Conservation (phyloP, 1,284 basidiomycete species). For the Heliocybe sulcata region DNA sequence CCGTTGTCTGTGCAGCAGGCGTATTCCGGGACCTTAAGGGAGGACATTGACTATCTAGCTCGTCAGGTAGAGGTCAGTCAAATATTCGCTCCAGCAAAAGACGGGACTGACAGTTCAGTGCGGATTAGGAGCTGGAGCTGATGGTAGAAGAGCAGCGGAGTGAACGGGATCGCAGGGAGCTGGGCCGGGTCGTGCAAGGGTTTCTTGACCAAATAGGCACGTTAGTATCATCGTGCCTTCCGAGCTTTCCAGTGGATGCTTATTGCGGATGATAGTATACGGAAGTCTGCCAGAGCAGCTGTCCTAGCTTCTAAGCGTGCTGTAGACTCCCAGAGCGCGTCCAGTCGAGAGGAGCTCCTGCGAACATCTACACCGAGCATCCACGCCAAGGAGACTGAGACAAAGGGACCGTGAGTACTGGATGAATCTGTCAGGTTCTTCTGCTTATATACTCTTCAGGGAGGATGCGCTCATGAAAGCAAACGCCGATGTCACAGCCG, state of each 20-base stretch:
- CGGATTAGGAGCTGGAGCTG: conserved; percentile 58
- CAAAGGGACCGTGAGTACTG: conserved; percentile 48
- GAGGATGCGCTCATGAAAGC: conserved; percentile 86
- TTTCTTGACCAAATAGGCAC: conserved; percentile 36
- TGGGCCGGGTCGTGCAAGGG: conserved; percentile 43
- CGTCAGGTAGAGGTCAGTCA: conserved; percentile 62
- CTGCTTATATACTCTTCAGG: conserved; percentile 25
- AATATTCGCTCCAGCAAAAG: too few relatives aligned
- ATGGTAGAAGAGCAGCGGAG: conserved; percentile 61
- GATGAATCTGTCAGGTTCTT: background rate
- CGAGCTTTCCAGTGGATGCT: background rate
- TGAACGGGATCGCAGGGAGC: conserved; percentile 41
- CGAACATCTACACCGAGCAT: conserved; percentile 38
- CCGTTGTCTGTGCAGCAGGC: conserved; percentile 65
- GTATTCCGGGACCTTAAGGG: conserved; percentile 65
- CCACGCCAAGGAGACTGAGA: conserved; percentile 31
- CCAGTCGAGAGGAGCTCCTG: conserved; percentile 60
- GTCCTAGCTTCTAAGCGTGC: conserved; percentile 62
- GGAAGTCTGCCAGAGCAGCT: conserved; percentile 57
- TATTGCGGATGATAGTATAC: conserved; percentile 33
- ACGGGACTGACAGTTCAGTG: too few relatives aligned
- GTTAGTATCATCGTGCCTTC: conserved; percentile 30
- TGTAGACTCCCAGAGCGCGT: conserved; percentile 54
- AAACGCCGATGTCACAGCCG: conserved; percentile 81
- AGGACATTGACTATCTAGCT: conserved; percentile 60